These are phyloP conservation scores for Globisporangium recalcitrans DNA, from an alignment of 352 stramenopile species.

Conservation along the genomic window DNA sequence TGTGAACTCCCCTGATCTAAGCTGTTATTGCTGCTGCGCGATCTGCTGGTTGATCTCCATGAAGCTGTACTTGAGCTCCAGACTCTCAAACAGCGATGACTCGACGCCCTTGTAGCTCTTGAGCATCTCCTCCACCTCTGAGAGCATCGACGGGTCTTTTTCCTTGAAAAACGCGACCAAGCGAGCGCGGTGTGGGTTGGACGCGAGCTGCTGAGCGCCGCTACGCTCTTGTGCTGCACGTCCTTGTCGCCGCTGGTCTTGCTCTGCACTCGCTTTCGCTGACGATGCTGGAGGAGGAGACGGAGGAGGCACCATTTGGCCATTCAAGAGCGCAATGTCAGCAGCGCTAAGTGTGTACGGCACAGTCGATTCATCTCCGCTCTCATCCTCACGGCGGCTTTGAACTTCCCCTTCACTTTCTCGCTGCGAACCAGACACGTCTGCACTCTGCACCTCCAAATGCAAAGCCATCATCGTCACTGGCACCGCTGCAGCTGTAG, in stretches of 20 bases:
- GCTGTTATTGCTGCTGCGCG: constrained; percentile 13
- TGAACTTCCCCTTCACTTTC: neutral
- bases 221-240: neutral
- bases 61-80: constrained; percentile 84
- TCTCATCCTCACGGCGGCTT: constrained; percentile 1
- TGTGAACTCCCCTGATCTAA: neutral
- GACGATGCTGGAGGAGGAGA: neutral
- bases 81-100: constrained; percentile 67
- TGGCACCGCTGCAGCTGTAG: neutral
- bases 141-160: constrained; percentile 58
- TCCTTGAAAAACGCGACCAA: constrained; percentile 60
- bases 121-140: constrained; percentile 74
- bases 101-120: constrained; percentile 70
- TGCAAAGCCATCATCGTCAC: neutral
- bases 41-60: constrained; percentile 53
- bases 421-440: neutral
- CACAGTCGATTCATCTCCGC: constrained; percentile 20
- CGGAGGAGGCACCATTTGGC: constrained; percentile 17
- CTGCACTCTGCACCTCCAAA: neutral
- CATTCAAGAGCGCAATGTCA: constrained; percentile 75
- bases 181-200: constrained; percentile 41
- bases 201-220: constrained; percentile 6
- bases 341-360: constrained; percentile 65
- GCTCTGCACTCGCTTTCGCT: neutral
- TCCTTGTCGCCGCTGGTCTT: constrained; percentile 1